A percentile compares a stretch with the other conserved stretches of the same genome.
Evolutionary conservation across 2,329 filamentous ascomycete species (phyloP).

Genomic region (Ceratocystis variospora): DNA sequence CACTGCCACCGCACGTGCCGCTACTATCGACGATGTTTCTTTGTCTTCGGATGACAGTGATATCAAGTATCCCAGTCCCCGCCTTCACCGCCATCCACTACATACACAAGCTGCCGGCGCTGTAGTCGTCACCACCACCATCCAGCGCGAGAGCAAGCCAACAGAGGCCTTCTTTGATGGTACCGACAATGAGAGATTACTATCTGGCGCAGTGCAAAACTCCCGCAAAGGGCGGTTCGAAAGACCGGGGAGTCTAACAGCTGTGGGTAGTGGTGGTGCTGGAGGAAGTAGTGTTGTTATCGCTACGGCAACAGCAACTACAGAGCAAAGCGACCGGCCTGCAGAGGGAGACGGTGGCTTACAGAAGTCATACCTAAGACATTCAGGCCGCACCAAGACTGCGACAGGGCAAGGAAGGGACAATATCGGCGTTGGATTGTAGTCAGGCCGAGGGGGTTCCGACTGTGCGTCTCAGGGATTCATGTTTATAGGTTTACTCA

Average conservation of each 20-base stretch:
- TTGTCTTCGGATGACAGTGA: constrained; percentile 13
- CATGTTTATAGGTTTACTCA: neutral
- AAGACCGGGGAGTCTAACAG: constrained; percentile 5
- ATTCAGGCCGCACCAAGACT: neutral
- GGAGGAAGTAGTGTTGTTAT: neutral
- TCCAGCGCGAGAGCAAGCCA: constrained; percentile 27
- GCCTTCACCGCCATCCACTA: neutral
- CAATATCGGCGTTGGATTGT: neutral
- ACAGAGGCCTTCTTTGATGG: constrained; percentile 18
- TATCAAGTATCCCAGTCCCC: constrained; percentile 1
- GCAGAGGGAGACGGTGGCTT: neutral
- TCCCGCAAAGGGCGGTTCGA: neutral
- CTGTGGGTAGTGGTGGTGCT: neutral
- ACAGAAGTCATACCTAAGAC: neutral
- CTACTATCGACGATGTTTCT: constrained; percentile 9
- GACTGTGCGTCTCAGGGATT: neutral
- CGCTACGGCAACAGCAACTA: neutral
- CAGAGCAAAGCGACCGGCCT: neutral
- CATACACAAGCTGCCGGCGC: constrained; percentile 15
- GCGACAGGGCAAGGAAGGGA: neutral
- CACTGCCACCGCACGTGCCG: constrained; percentile 11
- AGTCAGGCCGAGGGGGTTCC: neutral
- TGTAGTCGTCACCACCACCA: constrained; percentile 30
- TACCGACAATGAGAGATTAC: constrained; percentile 14
- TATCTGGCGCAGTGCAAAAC: constrained; percentile 1